Percentiles rank a stretch among this genome's conserved stretches.
These are phyloP conservation scores for Macrophomina pseudophaseolina DNA, from an alignment of 2,329 filamentous ascomycete genomes.

Conservation along the genomic window DNA sequence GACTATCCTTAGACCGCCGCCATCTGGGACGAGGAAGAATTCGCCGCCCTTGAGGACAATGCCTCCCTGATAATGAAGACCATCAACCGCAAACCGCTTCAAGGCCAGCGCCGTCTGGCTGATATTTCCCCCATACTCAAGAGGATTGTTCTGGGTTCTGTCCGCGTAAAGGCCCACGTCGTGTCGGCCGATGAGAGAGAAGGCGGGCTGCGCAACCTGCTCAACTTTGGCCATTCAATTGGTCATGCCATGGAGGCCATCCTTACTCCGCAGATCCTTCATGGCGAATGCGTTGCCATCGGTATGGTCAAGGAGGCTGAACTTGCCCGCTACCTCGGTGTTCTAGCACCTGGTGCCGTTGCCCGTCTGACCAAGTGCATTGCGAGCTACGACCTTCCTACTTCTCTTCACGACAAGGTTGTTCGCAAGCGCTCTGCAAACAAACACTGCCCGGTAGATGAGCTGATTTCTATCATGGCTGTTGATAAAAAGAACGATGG, in stretches of 20 bases:
- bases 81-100: constrained; percentile 65
- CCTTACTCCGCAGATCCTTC: constrained; percentile 90
- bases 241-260: constrained; percentile 97
- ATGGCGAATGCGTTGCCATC: constrained; percentile 94
- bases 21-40: constrained; percentile 91
- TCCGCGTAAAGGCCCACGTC: constrained; percentile 91
- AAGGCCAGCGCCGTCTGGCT: constrained; percentile 65
- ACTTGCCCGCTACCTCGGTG: constrained; percentile 83
- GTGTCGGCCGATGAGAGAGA: constrained; percentile 95
- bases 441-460: constrained; percentile 85
- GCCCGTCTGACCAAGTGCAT: constrained; percentile 91
- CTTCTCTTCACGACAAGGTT: constrained; percentile 80
- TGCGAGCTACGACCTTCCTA: constrained; percentile 89
- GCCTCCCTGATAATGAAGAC: constrained; percentile 76
- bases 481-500: constrained; percentile 99
- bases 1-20: constrained; percentile 71
- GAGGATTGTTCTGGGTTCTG: constrained; percentile 80
- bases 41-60: constrained; percentile 81
- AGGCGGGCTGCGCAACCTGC: constrained; percentile 87
- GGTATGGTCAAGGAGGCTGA: constrained; percentile 99
- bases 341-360: constrained; percentile 84
- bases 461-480: constrained; percentile 89
- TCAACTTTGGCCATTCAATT: constrained; percentile 98
- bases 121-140: constrained; percentile 64
- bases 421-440: constrained; percentile 82